phyloP scores from a whole-genome alignment of 768 basidiomycete genomes.

The Macrocybe gigantea region DNA sequence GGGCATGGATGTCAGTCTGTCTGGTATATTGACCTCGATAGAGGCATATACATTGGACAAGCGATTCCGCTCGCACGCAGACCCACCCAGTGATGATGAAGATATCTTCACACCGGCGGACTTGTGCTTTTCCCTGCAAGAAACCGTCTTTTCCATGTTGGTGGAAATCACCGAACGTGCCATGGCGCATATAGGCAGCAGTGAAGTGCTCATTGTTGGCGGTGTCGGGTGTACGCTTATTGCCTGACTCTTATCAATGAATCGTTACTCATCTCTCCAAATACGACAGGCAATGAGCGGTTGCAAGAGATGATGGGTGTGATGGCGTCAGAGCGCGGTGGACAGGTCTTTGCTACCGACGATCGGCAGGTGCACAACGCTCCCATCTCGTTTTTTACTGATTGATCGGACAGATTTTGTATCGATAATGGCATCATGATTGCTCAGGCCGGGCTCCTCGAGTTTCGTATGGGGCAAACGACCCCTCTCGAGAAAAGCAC shows the following conservation, averaged over 20 bases:
- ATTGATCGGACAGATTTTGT: constrained; percentile 63
- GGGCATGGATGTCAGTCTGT: constrained; percentile 96
- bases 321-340: constrained; percentile 89
- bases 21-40: constrained; percentile 85
- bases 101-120: constrained; percentile 93
- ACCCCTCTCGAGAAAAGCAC: constrained; percentile 77
- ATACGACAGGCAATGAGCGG: constrained; percentile 71
- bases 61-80: constrained; percentile 56
- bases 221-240: constrained; percentile 92
- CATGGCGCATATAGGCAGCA: constrained; percentile 97
- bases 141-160: constrained; percentile 96
- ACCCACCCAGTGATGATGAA: constrained; percentile 30
- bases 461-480: constrained; percentile 82
- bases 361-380: constrained; percentile 57
- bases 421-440: constrained; percentile 99
- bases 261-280: background rate
- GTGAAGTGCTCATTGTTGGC: constrained; percentile 94
- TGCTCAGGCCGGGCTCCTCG: constrained; percentile 91
- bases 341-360: constrained; percentile 91
- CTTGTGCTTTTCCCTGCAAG: constrained; percentile 94
- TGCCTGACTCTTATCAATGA: background rate
- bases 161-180: constrained; percentile 99
- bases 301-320: constrained; percentile 99
- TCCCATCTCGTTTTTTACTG: background rate
- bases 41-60: constrained; percentile 88